These are phyloP conservation scores for Filobasidium wieringae DNA, from an alignment of 768 basidiomycete genomes.

Conservation along the genomic window DNA sequence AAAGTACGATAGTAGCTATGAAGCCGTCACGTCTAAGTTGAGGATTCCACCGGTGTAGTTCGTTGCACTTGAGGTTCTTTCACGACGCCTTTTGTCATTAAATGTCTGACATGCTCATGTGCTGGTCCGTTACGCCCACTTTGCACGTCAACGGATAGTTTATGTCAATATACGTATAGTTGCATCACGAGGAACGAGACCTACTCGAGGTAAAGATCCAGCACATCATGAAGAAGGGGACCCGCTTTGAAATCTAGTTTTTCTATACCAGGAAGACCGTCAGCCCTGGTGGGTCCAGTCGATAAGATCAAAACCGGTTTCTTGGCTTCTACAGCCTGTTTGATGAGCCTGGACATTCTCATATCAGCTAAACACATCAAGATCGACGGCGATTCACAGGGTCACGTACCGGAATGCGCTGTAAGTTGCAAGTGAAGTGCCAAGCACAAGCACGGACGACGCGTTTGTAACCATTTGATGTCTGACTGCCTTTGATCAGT, in stretches of 20 bases:
- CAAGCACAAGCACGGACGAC: slow-evolving; percentile 65
- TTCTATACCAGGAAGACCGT: slow-evolving; percentile 51
- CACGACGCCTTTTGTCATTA: slow-evolving; percentile 10
- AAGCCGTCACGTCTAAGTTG: too few species aligned
- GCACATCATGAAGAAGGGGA: slow-evolving; percentile 55
- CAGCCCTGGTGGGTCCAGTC: slow-evolving; percentile 77
- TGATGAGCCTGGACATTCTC: slow-evolving; percentile 51
- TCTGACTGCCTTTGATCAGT: slow-evolving; percentile 5
- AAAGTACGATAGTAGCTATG: too few species aligned
- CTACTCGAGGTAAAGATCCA: slow-evolving; percentile 17
- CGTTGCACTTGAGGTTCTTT: background rate
- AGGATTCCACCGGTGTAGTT: background rate
- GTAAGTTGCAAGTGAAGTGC: slow-evolving; percentile 85
- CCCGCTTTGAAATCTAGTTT: slow-evolving; percentile 71
- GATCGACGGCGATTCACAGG: background rate
- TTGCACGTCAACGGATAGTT: too few species aligned
- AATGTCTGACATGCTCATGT: slow-evolving; percentile 2
- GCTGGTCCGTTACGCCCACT: slow-evolving; percentile 4
- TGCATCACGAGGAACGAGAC: background rate
- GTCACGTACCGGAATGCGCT: slow-evolving; percentile 64
- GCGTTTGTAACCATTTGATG: slow-evolving; percentile 44
- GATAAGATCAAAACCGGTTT: slow-evolving; percentile 77
- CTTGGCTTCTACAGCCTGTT: slow-evolving; percentile 58
- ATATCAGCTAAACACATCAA: background rate
- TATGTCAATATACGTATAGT: background rate